Base-by-base conservation (phyloP, 2,329 filamentous ascomycete genomes). In the Chlorencoelia australis region DNA sequence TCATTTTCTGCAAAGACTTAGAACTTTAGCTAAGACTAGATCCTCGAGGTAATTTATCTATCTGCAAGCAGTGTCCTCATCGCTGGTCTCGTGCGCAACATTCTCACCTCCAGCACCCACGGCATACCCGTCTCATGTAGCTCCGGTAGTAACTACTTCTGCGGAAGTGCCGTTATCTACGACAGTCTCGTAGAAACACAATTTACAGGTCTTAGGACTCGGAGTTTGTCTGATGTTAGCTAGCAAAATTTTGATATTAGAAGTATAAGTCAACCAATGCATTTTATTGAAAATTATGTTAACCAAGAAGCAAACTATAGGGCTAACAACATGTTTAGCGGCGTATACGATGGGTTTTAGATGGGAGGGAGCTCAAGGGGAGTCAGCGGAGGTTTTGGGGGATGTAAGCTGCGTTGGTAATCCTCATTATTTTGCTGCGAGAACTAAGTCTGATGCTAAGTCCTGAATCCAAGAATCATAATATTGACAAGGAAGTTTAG, bases 261-360 rank as follows among this genome's bases (percentile, higher is more conserved):
- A 9, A 33, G 33, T 21, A 18, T 33, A 5, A 33, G 35, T 4
- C 33, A 16, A 29, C 30, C 35, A 4, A 33, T 37, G 10, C 30
- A 37, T 33, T 37, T 37, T 17, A 17, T 37, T 4, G 35, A 17
- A 24, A 18, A 33, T 27, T 37, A 37, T 16, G 26, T 16, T 19
- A 30, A 37, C 17, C 35, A 37, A 14, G 30, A 21, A 2, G n/a
- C 27, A 3, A 21, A 21, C 5, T 16, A 9, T 4, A 24, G 17
- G 3, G 17, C n/a, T 4, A 5, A 33, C 7, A 7, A 4, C 4
- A 20, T 17, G 4, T 7, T 37, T 13, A n/a, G 30, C 30, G 11
- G 35, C 30, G 10, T 33, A 8, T 28, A 30, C 35, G 5, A 22
- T 13, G 14, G 11, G 14, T 7, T 33, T 37, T 26, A 22, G 6